Percentiles rank a stretch among this genome's conserved stretches.
phyloP scores from a whole-genome alignment of 441 rosid genomes.

The Hura crepitans region DNA sequence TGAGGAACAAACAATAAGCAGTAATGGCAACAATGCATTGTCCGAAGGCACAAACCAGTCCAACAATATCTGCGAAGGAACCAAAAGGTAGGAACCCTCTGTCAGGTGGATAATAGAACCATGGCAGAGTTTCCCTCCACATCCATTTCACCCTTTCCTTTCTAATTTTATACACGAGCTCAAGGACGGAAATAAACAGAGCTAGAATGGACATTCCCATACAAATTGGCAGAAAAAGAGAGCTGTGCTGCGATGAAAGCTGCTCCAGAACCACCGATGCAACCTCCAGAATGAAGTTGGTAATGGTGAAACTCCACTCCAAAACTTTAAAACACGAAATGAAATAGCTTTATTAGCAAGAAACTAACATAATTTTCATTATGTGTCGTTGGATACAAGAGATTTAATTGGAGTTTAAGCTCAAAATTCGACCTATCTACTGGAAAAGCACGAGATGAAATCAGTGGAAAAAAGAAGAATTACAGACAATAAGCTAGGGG shows the following conservation, averaged over 20 bases:
- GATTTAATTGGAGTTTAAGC: too few relatives aligned
- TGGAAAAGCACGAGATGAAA: too few relatives aligned
- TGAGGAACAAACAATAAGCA: not conserved
- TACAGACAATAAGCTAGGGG: too few relatives aligned
- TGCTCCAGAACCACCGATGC: not conserved
- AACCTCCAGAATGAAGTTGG: not conserved
- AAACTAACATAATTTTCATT: too few relatives aligned
- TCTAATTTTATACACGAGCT: not conserved
- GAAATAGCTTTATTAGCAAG: too few relatives aligned
- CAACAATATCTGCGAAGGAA: not conserved
- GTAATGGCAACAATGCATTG: not conserved
- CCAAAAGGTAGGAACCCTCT: not conserved
- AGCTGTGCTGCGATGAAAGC: not conserved
- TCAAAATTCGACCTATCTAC: too few relatives aligned
- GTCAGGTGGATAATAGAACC: not conserved
- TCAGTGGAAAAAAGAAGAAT: too few relatives aligned
- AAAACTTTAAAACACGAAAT: not conserved
- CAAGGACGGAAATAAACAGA: not conserved
- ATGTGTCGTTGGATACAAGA: too few relatives aligned
- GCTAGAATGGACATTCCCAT: not conserved
- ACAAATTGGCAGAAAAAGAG: not conserved
- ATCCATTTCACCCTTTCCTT: not conserved
- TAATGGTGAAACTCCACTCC: slow-evolving; percentile 4
- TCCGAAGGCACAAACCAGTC: not conserved
- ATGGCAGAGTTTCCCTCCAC: not conserved